Percentiles rank a stretch among this genome's conserved stretches.
phyloP scores from a whole-genome alignment of 2,329 filamentous ascomycete genomes.

The Cladosporium austrohemisphaericum region DNA sequence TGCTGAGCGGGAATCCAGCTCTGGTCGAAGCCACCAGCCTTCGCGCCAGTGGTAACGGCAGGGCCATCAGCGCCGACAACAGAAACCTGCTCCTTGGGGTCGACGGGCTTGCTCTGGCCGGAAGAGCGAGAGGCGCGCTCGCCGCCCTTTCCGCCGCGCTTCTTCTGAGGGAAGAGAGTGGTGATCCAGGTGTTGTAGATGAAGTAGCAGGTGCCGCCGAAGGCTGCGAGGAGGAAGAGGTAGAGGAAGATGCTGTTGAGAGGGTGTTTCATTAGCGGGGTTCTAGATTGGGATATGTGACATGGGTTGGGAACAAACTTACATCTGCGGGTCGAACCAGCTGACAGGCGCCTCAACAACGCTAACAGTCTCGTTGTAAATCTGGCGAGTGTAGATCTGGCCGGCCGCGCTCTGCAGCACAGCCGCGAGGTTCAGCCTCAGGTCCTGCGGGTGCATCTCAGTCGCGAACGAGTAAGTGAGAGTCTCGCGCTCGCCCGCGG shows the following conservation, averaged over 20 bases:
- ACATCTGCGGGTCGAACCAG: constrained; percentile 96
- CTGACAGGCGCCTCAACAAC: constrained; percentile 88
- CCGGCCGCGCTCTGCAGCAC: constrained; percentile 66
- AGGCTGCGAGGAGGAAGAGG: constrained; percentile 76
- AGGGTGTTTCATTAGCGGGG: background rate
- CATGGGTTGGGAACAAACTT: constrained; percentile 36
- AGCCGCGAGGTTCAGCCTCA: constrained; percentile 72
- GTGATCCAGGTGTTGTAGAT: constrained; percentile 99
- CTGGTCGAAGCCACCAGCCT: constrained; percentile 68
- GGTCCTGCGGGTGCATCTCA: constrained; percentile 89
- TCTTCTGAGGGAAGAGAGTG: constrained; percentile 86
- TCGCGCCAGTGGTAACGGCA: constrained; percentile 64
- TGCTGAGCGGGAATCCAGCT: constrained; percentile 91
- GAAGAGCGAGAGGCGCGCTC: constrained; percentile 62
- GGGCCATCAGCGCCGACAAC: constrained; percentile 69
- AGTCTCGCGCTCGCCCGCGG: constrained; percentile 70
- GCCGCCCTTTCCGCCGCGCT: constrained; percentile 55
- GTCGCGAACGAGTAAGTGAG: constrained; percentile 81
- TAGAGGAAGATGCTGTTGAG: constrained; percentile 86
- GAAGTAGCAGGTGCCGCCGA: constrained; percentile 82
- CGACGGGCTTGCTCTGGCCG: constrained; percentile 65
- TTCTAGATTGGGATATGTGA: background rate
- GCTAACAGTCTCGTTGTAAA: constrained; percentile 76
- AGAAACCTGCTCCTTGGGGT: constrained; percentile 54
- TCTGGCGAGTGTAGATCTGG: constrained; percentile 69